Evolutionary conservation across 352 stramenopile species (phyloP).

Genomic region (Globisporangium takayamanum): DNA sequence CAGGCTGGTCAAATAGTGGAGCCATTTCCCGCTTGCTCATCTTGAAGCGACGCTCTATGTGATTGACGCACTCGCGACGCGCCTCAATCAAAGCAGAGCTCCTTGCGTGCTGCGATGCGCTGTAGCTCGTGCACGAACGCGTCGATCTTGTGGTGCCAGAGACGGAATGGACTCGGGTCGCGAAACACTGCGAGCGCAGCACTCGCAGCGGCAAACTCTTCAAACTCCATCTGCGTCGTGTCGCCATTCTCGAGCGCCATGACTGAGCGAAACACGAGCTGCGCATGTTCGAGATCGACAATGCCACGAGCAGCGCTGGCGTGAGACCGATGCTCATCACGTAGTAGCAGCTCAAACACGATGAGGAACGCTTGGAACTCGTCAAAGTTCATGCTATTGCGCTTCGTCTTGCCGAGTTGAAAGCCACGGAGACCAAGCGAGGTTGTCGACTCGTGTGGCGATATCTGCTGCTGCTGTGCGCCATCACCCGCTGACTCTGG

Average conservation of each 20-base stretch:
- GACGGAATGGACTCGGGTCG: conserved; percentile 38
- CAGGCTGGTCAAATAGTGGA: too few species aligned
- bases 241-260: conserved; percentile 54
- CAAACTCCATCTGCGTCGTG: conserved; percentile 46
- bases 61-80: too few species aligned
- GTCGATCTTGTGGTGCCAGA: conserved; percentile 54
- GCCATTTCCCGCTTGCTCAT: not conserved
- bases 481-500: not conserved
- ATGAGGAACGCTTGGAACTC: conserved; percentile 38
- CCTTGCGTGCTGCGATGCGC: not conserved
- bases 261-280: conserved; percentile 34
- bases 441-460: not conserved
- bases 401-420: conserved; percentile 45
- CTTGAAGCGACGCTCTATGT: too few species aligned
- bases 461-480: not conserved
- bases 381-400: conserved; percentile 44
- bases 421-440: conserved; percentile 18
- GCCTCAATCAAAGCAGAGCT: conserved; percentile 9
- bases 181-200: conserved; percentile 37
- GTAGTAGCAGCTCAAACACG: conserved; percentile 24
- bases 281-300: conserved; percentile 10
- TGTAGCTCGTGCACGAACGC: conserved; percentile 28
- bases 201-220: conserved; percentile 46
- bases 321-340: not conserved
- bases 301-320: not conserved